These are phyloP conservation scores for Drechslerella stenobrocha DNA, from an alignment of 2,329 filamentous ascomycete species.

Conservation along the genomic window DNA sequence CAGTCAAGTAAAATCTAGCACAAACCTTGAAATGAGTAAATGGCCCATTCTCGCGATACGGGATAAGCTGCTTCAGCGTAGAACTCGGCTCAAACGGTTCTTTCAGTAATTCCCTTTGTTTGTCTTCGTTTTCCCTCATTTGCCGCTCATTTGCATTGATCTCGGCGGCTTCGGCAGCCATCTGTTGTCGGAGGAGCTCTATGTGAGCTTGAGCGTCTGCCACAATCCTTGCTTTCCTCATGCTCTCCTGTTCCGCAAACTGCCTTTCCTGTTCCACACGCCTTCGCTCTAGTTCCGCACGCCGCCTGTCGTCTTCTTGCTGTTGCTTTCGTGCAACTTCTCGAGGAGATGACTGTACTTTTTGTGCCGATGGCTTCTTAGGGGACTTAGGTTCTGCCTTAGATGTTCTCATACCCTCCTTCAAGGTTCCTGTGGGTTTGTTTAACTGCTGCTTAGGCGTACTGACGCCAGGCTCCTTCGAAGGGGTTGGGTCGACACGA, in stretches of 20 bases:
- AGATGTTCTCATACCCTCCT: too few species aligned
- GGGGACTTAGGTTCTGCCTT: neutral
- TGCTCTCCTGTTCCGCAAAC: neutral
- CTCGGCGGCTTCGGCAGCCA: neutral
- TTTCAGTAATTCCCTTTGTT: slow-evolving; percentile 18
- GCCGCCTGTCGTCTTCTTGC: slow-evolving; percentile 18
- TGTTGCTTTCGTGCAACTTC: slow-evolving; percentile 22
- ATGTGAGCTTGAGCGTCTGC: slow-evolving; percentile 6
- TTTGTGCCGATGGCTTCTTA: neutral
- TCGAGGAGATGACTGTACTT: slow-evolving; percentile 16
- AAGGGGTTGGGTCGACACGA: slow-evolving; percentile 1
- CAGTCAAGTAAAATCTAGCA: neutral
- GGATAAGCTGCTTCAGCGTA: slow-evolving; percentile 27
- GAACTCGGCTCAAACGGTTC: slow-evolving; percentile 19
- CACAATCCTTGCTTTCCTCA: slow-evolving; percentile 5
- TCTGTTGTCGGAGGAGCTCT: slow-evolving; percentile 2
- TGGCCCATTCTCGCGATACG: slow-evolving; percentile 24
- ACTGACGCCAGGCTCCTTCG: neutral
- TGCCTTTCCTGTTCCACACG: slow-evolving; percentile 16
- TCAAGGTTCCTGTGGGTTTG: too few species aligned
- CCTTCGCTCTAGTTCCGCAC: slow-evolving; percentile 2
- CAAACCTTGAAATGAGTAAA: slow-evolving; percentile 39
- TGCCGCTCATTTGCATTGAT: slow-evolving; percentile 12
- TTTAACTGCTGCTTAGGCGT: neutral
- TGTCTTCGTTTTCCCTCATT: slow-evolving; percentile 22